phyloP scores from a whole-genome alignment of 345 rosid species.

The Clarkia xantiana region DNA sequence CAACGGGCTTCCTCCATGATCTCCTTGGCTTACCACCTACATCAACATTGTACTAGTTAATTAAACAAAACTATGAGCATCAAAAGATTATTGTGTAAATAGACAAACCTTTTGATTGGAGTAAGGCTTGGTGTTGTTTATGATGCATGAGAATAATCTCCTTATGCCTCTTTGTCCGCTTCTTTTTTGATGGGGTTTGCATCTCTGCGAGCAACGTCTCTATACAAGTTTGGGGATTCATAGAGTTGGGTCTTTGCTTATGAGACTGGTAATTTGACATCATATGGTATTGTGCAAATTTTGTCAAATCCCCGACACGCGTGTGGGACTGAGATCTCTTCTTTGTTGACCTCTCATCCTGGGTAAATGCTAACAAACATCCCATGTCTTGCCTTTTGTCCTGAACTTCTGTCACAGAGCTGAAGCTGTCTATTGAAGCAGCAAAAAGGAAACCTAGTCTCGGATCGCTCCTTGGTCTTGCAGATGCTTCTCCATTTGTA shows the following conservation, averaged over 20 bases:
- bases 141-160: conserved; percentile 19
- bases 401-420: conserved; percentile 16
- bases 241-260: conserved; percentile 7
- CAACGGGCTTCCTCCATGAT: conserved; percentile 26
- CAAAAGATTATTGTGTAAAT: too few species aligned
- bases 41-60: not conserved
- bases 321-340: conserved; percentile 44
- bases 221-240: conserved; percentile 14
- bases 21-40: conserved; percentile 34
- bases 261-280: conserved; percentile 12
- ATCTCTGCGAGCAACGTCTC: conserved; percentile 24
- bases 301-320: conserved; percentile 22
- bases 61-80: too few species aligned
- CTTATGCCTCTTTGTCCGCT: conserved; percentile 27
- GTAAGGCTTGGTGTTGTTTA: conserved; percentile 13
- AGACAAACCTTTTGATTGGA: too few species aligned
- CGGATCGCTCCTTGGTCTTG: not conserved
- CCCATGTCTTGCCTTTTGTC: conserved; percentile 17
- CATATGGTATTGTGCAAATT: conserved; percentile 10
- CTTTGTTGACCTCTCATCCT: conserved; percentile 25
- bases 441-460: conserved; percentile 6
- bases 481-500: conserved; percentile 9
- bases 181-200: conserved; percentile 29
- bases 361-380: conserved; percentile 11
- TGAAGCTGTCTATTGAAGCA: conserved; percentile 6